These are phyloP conservation scores for Mycena albidolilacea DNA, from an alignment of 768 basidiomycete species.

Conservation along the genomic window DNA sequence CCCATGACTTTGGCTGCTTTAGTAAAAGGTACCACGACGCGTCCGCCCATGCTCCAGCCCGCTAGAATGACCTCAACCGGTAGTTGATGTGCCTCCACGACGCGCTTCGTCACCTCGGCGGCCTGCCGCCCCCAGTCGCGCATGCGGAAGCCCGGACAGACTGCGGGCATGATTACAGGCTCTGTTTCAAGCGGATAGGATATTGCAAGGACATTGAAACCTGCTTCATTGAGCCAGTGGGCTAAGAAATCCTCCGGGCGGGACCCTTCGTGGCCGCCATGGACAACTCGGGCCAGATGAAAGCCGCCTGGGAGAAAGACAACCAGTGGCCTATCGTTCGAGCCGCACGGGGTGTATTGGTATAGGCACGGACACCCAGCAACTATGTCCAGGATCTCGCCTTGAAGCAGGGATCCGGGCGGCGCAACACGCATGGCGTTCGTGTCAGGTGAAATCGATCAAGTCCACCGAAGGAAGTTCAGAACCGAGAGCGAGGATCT, in stretches of 20 bases:
- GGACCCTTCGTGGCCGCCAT: neutral
- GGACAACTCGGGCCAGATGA: neutral
- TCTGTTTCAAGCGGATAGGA: neutral
- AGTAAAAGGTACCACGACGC: neutral
- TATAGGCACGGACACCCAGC: neutral
- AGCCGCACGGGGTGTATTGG: neutral
- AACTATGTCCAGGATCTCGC: neutral
- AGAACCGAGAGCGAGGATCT: too few species aligned
- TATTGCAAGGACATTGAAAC: neutral
- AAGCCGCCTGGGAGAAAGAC: conserved; percentile 2
- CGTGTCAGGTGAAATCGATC: too few species aligned
- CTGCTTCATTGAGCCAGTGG: neutral
- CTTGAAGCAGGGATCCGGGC: neutral
- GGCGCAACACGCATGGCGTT: neutral
- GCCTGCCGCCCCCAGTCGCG: neutral
- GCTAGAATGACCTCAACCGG: neutral
- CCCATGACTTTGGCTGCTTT: neutral
- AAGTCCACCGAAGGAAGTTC: too few species aligned
- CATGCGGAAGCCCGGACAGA: neutral
- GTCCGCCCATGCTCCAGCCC: neutral
- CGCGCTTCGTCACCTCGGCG: neutral
- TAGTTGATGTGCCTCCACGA: neutral
- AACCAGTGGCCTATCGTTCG: neutral
- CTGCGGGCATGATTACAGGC: neutral
- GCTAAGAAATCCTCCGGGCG: neutral